These are phyloP conservation scores for Euphrasia arctica DNA, from an alignment of 305 asterid genomes.

Conservation along the genomic window DNA sequence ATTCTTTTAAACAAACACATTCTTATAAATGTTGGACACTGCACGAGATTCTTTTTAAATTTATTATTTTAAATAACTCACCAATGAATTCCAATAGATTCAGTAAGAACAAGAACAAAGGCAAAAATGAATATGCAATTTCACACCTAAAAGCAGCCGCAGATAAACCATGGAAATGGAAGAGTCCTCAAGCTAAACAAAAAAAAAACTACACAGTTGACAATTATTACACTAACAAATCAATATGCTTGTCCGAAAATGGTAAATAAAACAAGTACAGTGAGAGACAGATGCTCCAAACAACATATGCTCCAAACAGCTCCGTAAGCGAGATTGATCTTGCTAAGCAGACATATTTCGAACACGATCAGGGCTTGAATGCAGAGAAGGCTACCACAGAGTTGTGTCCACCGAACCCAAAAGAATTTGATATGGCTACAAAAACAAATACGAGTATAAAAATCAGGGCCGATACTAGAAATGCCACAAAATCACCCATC, in stretches of 20 bases:
- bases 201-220: slow-evolving; percentile 22
- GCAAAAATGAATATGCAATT: slow-evolving; percentile 30
- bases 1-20: too few relatives aligned
- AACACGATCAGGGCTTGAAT: slow-evolving; percentile 62
- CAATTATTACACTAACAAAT: slow-evolving; percentile 27
- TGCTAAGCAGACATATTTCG: not conserved
- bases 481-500: not conserved
- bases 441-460: slow-evolving; percentile 14
- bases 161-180: slow-evolving; percentile 8
- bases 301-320: not conserved
- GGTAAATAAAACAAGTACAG: slow-evolving; percentile 14
- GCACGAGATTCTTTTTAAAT: too few relatives aligned
- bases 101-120: not conserved
- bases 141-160: slow-evolving; percentile 26
- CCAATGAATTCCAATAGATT: not conserved
- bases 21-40: too few relatives aligned
- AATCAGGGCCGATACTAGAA: slow-evolving; percentile 8
- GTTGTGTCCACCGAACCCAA: slow-evolving; percentile 98
- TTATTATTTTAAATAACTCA: too few relatives aligned
- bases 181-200: slow-evolving; percentile 25
- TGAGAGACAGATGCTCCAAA: not conserved
- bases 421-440: slow-evolving; percentile 93
- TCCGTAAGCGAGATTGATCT: slow-evolving; percentile 19
- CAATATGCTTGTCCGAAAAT: slow-evolving; percentile 15
- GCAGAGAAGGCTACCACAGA: slow-evolving; percentile 94